These are phyloP conservation scores for Backusella parvicylindrica DNA, from an alignment of 192 early-diverging fungal genomes.

Conservation along the genomic window DNA sequence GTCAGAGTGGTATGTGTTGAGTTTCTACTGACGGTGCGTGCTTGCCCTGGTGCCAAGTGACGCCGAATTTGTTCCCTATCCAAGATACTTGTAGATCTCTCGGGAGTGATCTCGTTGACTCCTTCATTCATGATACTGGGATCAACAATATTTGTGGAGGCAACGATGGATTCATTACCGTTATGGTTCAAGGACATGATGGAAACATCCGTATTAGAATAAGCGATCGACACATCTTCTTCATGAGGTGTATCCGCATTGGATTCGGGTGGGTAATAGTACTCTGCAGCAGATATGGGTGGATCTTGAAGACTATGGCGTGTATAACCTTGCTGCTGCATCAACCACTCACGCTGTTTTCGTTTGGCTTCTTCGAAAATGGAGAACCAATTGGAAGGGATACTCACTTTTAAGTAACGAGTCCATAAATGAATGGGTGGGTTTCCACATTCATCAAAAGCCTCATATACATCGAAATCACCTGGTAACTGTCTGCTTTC, in stretches of 20 bases:
- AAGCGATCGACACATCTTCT: neutral
- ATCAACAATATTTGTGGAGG: neutral
- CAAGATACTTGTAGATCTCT: conserved; percentile 4
- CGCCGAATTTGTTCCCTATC: conserved; percentile 9
- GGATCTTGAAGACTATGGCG: neutral
- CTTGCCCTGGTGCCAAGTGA: conserved; percentile 9
- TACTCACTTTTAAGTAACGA: conserved; percentile 17
- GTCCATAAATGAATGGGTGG: conserved; percentile 37
- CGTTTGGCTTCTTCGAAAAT: conserved; percentile 37
- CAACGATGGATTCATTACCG: neutral
- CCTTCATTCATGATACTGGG: neutral
- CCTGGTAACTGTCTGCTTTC: conserved; percentile 28
- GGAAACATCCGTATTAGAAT: conserved; percentile 13
- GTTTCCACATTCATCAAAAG: conserved; percentile 36
- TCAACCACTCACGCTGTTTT: conserved; percentile 25
- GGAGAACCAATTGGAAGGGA: conserved; percentile 33
- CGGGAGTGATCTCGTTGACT: neutral
- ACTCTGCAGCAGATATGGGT: neutral
- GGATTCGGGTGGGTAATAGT: neutral
- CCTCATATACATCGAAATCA: conserved; percentile 33
- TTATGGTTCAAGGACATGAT: neutral
- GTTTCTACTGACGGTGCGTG: neutral
- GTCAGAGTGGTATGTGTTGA: neutral
- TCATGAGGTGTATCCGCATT: neutral
- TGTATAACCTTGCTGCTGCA: conserved; percentile 2